Evolutionary conservation across 2,329 filamentous ascomycete species (phyloP).

Genomic region (Orbilia javanica): DNA sequence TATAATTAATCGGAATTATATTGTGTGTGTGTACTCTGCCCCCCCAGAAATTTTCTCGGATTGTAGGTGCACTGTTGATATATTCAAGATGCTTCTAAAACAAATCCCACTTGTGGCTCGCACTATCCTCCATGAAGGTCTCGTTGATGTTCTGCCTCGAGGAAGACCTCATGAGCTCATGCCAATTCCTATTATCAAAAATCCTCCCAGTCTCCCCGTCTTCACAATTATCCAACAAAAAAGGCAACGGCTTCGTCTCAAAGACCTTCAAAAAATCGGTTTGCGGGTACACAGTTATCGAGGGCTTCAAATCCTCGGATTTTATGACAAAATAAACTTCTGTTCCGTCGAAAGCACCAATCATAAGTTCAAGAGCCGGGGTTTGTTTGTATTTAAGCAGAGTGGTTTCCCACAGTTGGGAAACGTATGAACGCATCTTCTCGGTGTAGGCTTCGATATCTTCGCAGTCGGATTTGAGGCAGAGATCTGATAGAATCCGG

Average conservation of each 20-base stretch:
- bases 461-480: constrained; percentile 16
- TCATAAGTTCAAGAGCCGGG: not conserved
- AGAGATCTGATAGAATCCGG: not conserved
- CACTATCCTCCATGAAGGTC: constrained; percentile 4
- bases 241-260: not conserved
- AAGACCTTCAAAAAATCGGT: not conserved
- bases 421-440: not conserved
- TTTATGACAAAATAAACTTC: constrained; percentile 10
- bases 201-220: constrained; percentile 4
- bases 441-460: not conserved
- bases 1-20: too few relatives aligned
- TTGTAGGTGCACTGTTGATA: too few relatives aligned
- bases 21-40: too few relatives aligned
- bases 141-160: constrained; percentile 4
- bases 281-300: not conserved
- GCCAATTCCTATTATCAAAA: constrained; percentile 16
- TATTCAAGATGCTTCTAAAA: not conserved
- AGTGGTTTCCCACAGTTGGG: not conserved
- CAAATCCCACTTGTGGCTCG: constrained; percentile 3
- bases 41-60: too few relatives aligned
- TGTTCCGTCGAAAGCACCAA: not conserved
- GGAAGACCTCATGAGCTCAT: not conserved
- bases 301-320: not conserved
- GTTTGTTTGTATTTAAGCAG: not conserved
- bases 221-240: constrained; percentile 3